phyloP scores from a whole-genome alignment of 228 moss, liverwort and hornwort species.

The Sphagnum fallax region DNA sequence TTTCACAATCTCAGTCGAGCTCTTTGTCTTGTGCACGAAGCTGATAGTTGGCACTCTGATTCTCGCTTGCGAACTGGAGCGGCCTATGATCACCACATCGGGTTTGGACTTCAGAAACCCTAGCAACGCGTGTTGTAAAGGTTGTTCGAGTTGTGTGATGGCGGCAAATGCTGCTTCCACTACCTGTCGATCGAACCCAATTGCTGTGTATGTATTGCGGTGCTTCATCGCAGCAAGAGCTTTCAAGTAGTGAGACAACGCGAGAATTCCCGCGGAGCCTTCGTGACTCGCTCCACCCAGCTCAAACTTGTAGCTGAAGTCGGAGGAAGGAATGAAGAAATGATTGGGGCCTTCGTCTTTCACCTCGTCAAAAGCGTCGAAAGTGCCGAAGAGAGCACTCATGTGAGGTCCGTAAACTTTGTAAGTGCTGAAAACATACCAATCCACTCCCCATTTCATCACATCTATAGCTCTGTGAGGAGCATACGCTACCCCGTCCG shows the following conservation, averaged over 20 bases:
- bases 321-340: slow-evolving; percentile 14
- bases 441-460: slow-evolving; percentile 42
- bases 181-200: slow-evolving; percentile 27
- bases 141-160: slow-evolving; percentile 34
- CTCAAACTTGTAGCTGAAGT: slow-evolving; percentile 24
- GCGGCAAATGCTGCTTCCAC: slow-evolving; percentile 45
- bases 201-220: not conserved
- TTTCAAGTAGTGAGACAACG: slow-evolving; percentile 31
- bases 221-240: slow-evolving; percentile 9
- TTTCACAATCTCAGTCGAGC: slow-evolving; percentile 27
- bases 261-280: slow-evolving; percentile 35
- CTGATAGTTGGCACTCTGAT: slow-evolving; percentile 39
- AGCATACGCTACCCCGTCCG: slow-evolving; percentile 43
- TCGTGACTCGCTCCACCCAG: slow-evolving; percentile 38
- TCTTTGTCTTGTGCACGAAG: slow-evolving; percentile 35
- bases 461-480: slow-evolving; percentile 46
- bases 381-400: slow-evolving; percentile 32
- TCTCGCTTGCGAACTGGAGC: slow-evolving; percentile 14
- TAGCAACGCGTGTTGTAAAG: slow-evolving; percentile 33
- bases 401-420: slow-evolving; percentile 49
- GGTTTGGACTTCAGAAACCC: slow-evolving; percentile 24
- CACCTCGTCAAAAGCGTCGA: slow-evolving; percentile 29
- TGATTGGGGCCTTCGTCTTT: slow-evolving; percentile 26
- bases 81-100: slow-evolving; percentile 39
- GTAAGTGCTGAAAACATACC: slow-evolving; percentile 44